Conservation (phyloP, 129 eudicot genomes). For the Sambucus nigra region DNA sequence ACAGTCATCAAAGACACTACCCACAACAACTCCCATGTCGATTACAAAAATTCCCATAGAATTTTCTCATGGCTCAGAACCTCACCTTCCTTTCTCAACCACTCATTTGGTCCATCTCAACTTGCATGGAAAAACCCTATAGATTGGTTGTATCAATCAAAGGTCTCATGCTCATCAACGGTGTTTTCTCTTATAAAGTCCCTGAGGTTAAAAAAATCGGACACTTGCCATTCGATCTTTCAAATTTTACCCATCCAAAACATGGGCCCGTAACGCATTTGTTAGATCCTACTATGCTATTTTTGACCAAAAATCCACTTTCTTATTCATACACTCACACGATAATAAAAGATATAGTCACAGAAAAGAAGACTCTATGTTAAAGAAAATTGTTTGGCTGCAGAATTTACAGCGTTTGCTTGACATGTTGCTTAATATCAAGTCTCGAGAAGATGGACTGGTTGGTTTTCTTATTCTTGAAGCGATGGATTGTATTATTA, state of each 20-base stretch:
- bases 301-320: conserved; percentile 46
- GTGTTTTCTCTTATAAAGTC: conserved; percentile 36
- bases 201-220: conserved; percentile 51
- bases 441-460: conserved; percentile 16
- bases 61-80: conserved; percentile 50
- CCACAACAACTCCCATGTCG: conserved; percentile 39
- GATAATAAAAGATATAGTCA: conserved; percentile 16
- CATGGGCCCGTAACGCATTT: conserved; percentile 24
- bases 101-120: conserved; percentile 33
- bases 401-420: conserved; percentile 52
- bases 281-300: conserved; percentile 49
- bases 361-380: background rate
- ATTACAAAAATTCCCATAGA: conserved; percentile 30
- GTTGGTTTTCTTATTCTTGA: conserved; percentile 39
- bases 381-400: conserved; percentile 36
- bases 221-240: conserved; percentile 51
- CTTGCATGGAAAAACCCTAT: conserved; percentile 37
- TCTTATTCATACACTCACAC: conserved; percentile 26
- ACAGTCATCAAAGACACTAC: conserved; percentile 62
- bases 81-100: conserved; percentile 37
- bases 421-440: conserved; percentile 41
- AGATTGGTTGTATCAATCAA: conserved; percentile 58
- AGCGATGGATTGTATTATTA: conserved; percentile 64
- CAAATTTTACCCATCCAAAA: conserved; percentile 23
- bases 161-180: conserved; percentile 59